Conservation (phyloP, 345 rosid genomes). For the Diplotaxis tenuifolia region DNA sequence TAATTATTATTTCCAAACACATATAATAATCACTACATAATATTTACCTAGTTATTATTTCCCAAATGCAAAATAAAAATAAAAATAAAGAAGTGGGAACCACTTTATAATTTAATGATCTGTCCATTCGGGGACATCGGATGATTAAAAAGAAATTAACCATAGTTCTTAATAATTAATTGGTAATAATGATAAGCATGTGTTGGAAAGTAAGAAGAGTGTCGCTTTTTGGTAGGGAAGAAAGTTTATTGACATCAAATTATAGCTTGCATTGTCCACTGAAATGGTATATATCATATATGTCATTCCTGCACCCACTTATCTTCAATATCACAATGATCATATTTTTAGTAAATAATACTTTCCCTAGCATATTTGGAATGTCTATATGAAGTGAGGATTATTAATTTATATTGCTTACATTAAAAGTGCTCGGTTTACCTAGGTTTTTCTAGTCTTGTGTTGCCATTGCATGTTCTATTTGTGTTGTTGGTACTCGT, state of each 20-base stretch:
- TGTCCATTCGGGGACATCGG: slow-evolving; percentile 24
- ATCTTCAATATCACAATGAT: not conserved
- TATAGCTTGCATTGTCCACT: slow-evolving; percentile 60
- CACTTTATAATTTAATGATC: slow-evolving; percentile 2
- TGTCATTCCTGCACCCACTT: slow-evolving; percentile 45
- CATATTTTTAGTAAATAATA: not conserved
- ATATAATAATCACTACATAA: not conserved
- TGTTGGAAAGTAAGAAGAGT: slow-evolving; percentile 46
- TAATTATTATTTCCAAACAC: not conserved
- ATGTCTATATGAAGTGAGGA: not conserved
- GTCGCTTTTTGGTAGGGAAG: slow-evolving; percentile 40
- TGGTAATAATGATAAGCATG: slow-evolving; percentile 36
- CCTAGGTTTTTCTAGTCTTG: too few species aligned
- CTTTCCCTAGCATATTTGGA: not conserved
- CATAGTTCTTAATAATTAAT: not conserved
- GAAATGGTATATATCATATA: slow-evolving; percentile 43
- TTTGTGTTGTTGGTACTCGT: too few species aligned
- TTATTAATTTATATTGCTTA: not conserved
- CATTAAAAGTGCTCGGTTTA: not conserved
- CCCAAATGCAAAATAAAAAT: not conserved
- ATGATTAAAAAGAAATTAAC: not conserved
- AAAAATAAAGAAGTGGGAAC: not conserved
- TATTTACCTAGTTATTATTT: not conserved
- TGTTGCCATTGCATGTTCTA: too few species aligned
- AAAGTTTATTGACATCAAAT: slow-evolving; percentile 40